Base-by-base conservation (phyloP, 208 protist genomes). In the Naegleria lovaniensis region DNA sequence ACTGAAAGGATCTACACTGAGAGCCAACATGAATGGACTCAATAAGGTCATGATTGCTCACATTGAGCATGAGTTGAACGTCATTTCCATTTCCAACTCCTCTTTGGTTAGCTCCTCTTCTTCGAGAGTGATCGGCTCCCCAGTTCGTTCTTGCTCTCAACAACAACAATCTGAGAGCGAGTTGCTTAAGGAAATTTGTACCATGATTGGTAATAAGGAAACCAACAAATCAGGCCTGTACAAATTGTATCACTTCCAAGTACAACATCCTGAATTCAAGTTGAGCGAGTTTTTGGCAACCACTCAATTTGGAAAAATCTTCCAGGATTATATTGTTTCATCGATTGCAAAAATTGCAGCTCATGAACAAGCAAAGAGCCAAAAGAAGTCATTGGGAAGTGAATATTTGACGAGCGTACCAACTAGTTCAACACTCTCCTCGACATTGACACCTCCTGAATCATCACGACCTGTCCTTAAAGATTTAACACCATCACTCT, bases 41-140 rank as follows among this genome's bases (percentile, higher is more conserved):
- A 86, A 91, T 33, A 92, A 43, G 29, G 15, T 91, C 16, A 15
- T 92, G 22, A 92, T 92, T 91, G 38, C 91, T 29, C 92, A 83
- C 38, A 92, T 92, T 89, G 90, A 83, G 33, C 33, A 92, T 6
- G 51, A 83, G 85, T n/a, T 92, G 52, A 52, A 9, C 0, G 33
- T 13, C 22, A 13, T n/a, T n/a, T 11, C 51, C 13, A 22, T 16
- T 36, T 41, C 39, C 16, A 55, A 9, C 5, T 33, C 84, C 16
- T 33, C 38, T 0, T 38, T 13, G 0, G 36, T 0, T 2, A 86
- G 5, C 4, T 7, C 76, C 36, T n/a, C 39, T 9, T 58, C 39
- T 15, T 29, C 48, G 13, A 13, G n/a, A 52, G 48, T 15, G 13
- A n/a, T 87, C 5, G 15, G 11, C n/a, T 7, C 5, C 19, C 41